These are phyloP conservation scores for Cymbomonas tetramitiformis DNA, from an alignment of 139 green algal species.

Conservation along the genomic window DNA sequence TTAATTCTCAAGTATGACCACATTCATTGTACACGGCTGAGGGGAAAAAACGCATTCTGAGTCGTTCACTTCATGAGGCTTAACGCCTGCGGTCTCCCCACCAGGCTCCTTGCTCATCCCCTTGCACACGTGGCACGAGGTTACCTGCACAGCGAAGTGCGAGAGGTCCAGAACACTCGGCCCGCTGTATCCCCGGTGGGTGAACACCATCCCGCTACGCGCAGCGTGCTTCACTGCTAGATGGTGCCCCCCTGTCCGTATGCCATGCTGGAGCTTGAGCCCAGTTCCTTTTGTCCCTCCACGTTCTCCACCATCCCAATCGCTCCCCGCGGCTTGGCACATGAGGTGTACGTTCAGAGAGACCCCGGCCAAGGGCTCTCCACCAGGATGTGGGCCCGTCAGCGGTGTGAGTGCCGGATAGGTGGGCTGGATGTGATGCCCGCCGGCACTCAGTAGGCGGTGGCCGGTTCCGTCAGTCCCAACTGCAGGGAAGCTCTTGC, in stretches of 20 bases:
- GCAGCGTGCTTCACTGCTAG: conserved; percentile 29
- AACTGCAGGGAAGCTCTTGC: conserved; percentile 60
- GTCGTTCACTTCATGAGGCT: too few species aligned
- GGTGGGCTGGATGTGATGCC: conserved; percentile 28
- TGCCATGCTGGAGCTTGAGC: background rate
- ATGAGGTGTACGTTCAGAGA: background rate
- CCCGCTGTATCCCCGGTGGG: conserved; percentile 61
- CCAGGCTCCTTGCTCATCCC: too few species aligned
- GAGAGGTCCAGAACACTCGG: conserved; percentile 65
- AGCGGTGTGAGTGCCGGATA: conserved; percentile 79
- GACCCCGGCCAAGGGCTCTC: conserved; percentile 39
- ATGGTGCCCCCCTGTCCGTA: conserved; percentile 17
- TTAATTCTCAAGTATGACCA: too few species aligned
- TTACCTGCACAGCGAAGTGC: conserved; percentile 42
- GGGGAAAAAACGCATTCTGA: too few species aligned
- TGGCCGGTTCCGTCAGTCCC: conserved; percentile 66
- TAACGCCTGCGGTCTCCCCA: too few species aligned
- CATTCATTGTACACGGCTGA: too few species aligned
- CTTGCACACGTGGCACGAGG: too few species aligned
- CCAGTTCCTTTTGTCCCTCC: too few species aligned
- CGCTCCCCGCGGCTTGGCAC: background rate
- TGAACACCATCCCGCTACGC: conserved; percentile 68
- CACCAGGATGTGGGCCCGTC: conserved; percentile 44
- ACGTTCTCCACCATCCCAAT: too few species aligned
- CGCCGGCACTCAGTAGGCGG: too few species aligned